Conservation (phyloP, 2,329 filamentous ascomycete genomes). For the Emmonsia crescens region DNA sequence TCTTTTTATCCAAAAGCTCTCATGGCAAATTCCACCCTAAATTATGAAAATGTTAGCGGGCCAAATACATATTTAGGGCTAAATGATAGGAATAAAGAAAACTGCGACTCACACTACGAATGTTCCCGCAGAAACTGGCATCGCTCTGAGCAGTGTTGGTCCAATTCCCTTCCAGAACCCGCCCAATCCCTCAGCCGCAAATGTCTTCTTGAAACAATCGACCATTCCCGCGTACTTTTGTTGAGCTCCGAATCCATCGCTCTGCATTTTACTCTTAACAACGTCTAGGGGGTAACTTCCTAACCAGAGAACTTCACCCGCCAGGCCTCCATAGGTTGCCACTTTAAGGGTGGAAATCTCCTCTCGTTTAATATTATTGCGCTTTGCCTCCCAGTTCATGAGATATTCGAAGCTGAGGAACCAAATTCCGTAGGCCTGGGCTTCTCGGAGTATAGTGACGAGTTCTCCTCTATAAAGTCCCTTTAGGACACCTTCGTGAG, state of each 20-base stretch:
- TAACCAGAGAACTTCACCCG: slow-evolving; percentile 89
- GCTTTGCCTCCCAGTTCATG: slow-evolving; percentile 78
- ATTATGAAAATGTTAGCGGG: slow-evolving; percentile 10
- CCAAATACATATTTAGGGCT: slow-evolving; percentile 8
- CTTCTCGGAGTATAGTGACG: slow-evolving; percentile 80
- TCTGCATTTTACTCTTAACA: slow-evolving; percentile 99
- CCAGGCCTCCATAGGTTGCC: slow-evolving; percentile 82
- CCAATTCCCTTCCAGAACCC: slow-evolving; percentile 95
- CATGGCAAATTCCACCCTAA: slow-evolving; percentile 38
- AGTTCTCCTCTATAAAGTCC: slow-evolving; percentile 80
- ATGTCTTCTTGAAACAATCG: slow-evolving; percentile 80
- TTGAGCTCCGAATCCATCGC: slow-evolving; percentile 68
- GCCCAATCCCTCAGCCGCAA: slow-evolving; percentile 58
- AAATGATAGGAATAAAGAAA: not conserved
- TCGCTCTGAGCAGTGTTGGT: slow-evolving; percentile 82
- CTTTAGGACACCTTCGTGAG: slow-evolving; percentile 54
- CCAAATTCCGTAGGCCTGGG: slow-evolving; percentile 91
- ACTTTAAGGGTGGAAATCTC: slow-evolving; percentile 77
- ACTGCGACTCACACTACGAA: slow-evolving; percentile 58
- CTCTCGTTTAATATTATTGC: slow-evolving; percentile 63
- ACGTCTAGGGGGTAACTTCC: slow-evolving; percentile 93
- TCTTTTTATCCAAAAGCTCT: slow-evolving; percentile 31
- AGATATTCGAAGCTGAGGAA: slow-evolving; percentile 92
- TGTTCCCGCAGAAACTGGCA: slow-evolving; percentile 96
- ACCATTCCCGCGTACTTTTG: slow-evolving; percentile 72